Conservation (phyloP, 768 basidiomycete species). For the Psilocybe subaeruginosa region DNA sequence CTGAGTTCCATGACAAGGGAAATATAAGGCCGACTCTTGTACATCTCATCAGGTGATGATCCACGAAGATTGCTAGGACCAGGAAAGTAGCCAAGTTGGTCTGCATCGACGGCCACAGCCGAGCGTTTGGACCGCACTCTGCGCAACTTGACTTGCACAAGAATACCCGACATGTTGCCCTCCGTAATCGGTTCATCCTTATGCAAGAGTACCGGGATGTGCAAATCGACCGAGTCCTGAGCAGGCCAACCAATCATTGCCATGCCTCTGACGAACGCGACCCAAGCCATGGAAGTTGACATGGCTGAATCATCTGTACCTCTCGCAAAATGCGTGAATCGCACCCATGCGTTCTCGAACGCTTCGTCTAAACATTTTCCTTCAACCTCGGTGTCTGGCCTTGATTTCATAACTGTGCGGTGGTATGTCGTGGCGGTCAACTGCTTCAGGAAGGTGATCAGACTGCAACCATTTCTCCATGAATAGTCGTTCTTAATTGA, state of each 20-base stretch:
- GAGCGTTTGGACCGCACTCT: background rate
- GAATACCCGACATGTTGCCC: background rate
- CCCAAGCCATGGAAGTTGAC: conserved; percentile 18
- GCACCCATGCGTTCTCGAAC: conserved; percentile 24
- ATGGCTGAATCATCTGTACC: conserved; percentile 22
- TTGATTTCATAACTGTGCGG: conserved; percentile 15
- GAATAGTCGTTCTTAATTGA: background rate
- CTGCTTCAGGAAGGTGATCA: conserved; percentile 15
- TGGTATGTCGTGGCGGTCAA: background rate
- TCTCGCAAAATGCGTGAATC: conserved; percentile 29
- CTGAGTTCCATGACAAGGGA: conserved; percentile 17
- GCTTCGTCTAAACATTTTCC: conserved; percentile 10
- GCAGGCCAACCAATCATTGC: no score
- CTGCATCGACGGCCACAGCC: background rate
- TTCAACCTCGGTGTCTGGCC: conserved; percentile 23
- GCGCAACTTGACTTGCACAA: no score
- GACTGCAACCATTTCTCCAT: conserved; percentile 21
- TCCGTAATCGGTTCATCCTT: no score
- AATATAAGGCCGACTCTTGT: conserved; percentile 12
- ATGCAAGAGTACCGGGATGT: no score
- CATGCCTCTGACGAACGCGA: conserved; percentile 16
- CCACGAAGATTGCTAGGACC: background rate
- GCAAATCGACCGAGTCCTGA: no score
- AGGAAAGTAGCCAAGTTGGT: background rate
- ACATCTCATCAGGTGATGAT: background rate